phyloP scores from a whole-genome alignment of 2,329 filamentous ascomycete species.

The Ophiostoma novo-ulmi region DNA sequence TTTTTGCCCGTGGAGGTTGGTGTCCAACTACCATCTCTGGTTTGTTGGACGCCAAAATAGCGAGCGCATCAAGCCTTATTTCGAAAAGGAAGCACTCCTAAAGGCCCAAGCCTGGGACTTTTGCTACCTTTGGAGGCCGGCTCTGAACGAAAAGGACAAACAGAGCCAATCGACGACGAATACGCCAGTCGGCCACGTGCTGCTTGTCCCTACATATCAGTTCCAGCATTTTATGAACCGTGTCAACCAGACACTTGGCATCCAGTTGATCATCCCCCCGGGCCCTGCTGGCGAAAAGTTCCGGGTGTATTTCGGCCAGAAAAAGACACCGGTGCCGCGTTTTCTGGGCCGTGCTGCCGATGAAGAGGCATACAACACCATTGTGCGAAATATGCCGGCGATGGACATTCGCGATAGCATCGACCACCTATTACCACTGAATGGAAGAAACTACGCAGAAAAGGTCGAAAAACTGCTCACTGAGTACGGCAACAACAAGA shows the following conservation, averaged over 20 bases:
- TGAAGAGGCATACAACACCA: conserved; percentile 34
- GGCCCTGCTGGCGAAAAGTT: conserved; percentile 50
- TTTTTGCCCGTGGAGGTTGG: conserved; percentile 48
- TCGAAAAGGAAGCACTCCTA: conserved; percentile 52
- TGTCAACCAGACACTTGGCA: conserved; percentile 57
- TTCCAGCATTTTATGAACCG: conserved; percentile 58
- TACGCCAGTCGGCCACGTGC: conserved; percentile 37
- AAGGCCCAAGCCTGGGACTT: conserved; percentile 66
- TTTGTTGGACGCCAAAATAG: conserved; percentile 53
- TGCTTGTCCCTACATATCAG: conserved; percentile 65
- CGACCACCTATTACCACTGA: neutral
- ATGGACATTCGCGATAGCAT: conserved; percentile 12
- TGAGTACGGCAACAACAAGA: conserved; percentile 37
- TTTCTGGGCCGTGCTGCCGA: conserved; percentile 58
- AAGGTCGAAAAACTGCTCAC: conserved; percentile 19
- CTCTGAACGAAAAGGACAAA: conserved; percentile 12
- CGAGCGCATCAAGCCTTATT: conserved; percentile 47
- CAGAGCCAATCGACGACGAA: conserved; percentile 28
- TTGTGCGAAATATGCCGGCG: conserved; percentile 29
- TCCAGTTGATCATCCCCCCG: conserved; percentile 53
- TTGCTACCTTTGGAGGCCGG: conserved; percentile 60
- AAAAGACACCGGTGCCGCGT: conserved; percentile 58
- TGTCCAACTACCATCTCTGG: conserved; percentile 54
- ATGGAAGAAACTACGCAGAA: neutral
- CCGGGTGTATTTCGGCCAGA: conserved; percentile 55